phyloP scores from a whole-genome alignment of 2,329 filamentous ascomycete species.

The Aureobasidium musti region DNA sequence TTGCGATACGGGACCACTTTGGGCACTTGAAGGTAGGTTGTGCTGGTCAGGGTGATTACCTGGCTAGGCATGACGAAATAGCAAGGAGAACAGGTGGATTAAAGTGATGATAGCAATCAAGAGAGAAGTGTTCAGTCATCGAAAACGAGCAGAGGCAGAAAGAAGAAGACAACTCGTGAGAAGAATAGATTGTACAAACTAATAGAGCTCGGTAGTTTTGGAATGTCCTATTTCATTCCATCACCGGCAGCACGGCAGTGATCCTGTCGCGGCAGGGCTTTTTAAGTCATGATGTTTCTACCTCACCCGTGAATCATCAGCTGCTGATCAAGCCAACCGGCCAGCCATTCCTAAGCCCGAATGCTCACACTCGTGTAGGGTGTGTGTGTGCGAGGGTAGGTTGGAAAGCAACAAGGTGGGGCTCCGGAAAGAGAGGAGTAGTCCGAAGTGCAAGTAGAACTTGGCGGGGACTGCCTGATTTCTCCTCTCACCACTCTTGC shows the following conservation, averaged over 20 bases:
- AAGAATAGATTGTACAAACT: slow-evolving; percentile 17
- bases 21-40: slow-evolving; percentile 44
- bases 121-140: background rate
- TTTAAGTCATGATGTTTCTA: slow-evolving; percentile 24
- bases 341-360: slow-evolving; percentile 20
- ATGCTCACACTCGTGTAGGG: slow-evolving; percentile 19
- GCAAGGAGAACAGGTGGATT: background rate
- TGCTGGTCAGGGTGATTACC: slow-evolving; percentile 29
- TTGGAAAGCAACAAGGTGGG: slow-evolving; percentile 21
- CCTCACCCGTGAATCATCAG: slow-evolving; percentile 25
- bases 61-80: slow-evolving; percentile 22
- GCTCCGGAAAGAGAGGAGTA: slow-evolving; percentile 27
- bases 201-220: slow-evolving; percentile 9
- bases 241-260: slow-evolving; percentile 21
- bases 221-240: slow-evolving; percentile 28
- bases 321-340: slow-evolving; percentile 26
- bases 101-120: background rate
- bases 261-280: slow-evolving; percentile 6
- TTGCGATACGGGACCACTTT: slow-evolving; percentile 40
- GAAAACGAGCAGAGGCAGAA: background rate
- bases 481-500: background rate
- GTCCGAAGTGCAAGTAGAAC: slow-evolving; percentile 25
- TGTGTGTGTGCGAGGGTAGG: slow-evolving; percentile 22
- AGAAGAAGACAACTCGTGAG: background rate
- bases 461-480: slow-evolving; percentile 11